phyloP scores from a whole-genome alignment of 805 yeast species.

The Metschnikowia vanudenii region DNA sequence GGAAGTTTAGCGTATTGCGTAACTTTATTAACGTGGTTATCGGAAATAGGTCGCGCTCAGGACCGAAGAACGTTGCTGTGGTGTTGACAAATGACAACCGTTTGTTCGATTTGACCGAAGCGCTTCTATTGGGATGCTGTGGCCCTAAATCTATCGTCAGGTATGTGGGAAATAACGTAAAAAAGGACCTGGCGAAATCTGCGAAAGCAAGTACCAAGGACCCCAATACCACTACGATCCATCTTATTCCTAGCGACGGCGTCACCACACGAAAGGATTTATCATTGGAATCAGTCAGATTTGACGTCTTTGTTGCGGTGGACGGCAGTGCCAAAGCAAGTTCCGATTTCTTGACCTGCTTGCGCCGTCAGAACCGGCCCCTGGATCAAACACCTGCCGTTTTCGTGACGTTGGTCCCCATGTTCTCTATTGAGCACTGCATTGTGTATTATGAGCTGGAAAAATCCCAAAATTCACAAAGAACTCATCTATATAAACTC shows the following conservation, averaged over 20 bases:
- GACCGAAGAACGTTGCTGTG: conserved; percentile 57
- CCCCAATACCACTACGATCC: conserved; percentile 26
- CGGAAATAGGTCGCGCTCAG: conserved; percentile 25
- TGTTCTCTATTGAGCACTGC: conserved; percentile 83
- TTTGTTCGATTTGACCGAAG: conserved; percentile 71
- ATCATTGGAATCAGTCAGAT: conserved; percentile 27
- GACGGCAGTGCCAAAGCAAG: conserved; percentile 57
- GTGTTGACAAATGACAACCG: conserved; percentile 64
- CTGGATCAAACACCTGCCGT: conserved; percentile 40
- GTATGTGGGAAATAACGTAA: conserved; percentile 61
- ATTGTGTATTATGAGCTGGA: conserved; percentile 44
- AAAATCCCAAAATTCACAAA: conserved; percentile 21
- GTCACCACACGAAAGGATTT: conserved; percentile 25
- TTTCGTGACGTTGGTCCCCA: conserved; percentile 67
- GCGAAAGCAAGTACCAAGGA: conserved; percentile 18
- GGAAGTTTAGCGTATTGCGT: conserved; percentile 72
- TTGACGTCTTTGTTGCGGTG: conserved; percentile 61
- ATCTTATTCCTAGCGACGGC: conserved; percentile 44
- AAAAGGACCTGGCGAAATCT: conserved; percentile 39
- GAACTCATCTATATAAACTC: conserved; percentile 56
- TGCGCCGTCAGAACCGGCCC: conserved; percentile 31
- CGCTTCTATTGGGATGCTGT: conserved; percentile 58
- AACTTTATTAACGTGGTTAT: conserved; percentile 60
- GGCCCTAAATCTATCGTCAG: conserved; percentile 50
- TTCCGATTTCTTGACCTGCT: conserved; percentile 27